phyloP scores from a whole-genome alignment of 495 filamentous ascomycete genomes.

The Podospora fimiseda region DNA sequence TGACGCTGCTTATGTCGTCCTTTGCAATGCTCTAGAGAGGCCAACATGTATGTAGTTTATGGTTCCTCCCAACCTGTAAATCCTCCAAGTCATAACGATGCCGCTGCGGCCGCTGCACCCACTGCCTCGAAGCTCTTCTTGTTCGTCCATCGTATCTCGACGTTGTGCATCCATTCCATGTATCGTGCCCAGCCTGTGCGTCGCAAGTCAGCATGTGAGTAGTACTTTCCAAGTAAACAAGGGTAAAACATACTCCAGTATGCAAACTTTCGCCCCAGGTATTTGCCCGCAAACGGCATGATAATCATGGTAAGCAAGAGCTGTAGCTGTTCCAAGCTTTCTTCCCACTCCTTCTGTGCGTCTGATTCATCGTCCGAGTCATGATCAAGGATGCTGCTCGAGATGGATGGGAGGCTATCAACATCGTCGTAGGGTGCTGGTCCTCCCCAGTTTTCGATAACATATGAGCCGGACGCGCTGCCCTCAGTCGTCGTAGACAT shows the following conservation, averaged over 20 bases:
- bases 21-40: slow-evolving; percentile 1
- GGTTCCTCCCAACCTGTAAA: slow-evolving; percentile 14
- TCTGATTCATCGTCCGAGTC: slow-evolving; percentile 60
- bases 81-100: slow-evolving; percentile 50
- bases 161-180: slow-evolving; percentile 52
- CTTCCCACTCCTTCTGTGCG: slow-evolving; percentile 90
- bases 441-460: too few relatives aligned
- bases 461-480: slow-evolving; percentile 38
- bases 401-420: slow-evolving; percentile 72
- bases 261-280: slow-evolving; percentile 84
- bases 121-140: slow-evolving; percentile 55
- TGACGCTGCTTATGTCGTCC: not conserved
- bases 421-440: slow-evolving; percentile 66
- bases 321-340: slow-evolving; percentile 87
- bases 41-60: slow-evolving; percentile 9
- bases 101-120: slow-evolving; percentile 64
- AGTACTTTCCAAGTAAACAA: not conserved
- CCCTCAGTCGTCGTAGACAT: slow-evolving; percentile 13
- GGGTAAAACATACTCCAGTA: slow-evolving; percentile 73
- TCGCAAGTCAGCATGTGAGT: slow-evolving; percentile 13
- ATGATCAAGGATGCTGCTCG: slow-evolving; percentile 53
- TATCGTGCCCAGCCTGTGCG: slow-evolving; percentile 48
- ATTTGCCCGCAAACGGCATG: slow-evolving; percentile 89
- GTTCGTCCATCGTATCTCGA: slow-evolving; percentile 47
- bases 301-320: slow-evolving; percentile 87